Conservation (phyloP, 2,329 filamentous ascomycete species). For the Aspergillus fischeri region DNA sequence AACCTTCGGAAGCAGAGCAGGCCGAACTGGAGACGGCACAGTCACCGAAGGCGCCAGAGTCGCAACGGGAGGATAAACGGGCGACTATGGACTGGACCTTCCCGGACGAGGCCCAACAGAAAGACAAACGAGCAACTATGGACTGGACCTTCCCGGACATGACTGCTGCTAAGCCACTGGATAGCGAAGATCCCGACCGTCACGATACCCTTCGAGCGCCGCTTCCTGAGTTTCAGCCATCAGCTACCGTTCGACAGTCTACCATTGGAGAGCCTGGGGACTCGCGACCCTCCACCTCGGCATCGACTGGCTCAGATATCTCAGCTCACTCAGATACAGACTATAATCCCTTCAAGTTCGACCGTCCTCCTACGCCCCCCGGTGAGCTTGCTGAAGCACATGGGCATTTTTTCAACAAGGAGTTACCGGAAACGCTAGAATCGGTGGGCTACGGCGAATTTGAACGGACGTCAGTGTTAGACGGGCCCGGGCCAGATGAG, state of each 20-base stretch:
- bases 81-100: slow-evolving; percentile 12
- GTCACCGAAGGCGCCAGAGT: background rate
- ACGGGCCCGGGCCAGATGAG: slow-evolving; percentile 53
- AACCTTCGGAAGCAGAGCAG: slow-evolving; percentile 15
- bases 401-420: slow-evolving; percentile 39
- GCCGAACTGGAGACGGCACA: background rate
- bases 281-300: slow-evolving; percentile 38
- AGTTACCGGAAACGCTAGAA: slow-evolving; percentile 43
- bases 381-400: slow-evolving; percentile 11
- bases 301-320: slow-evolving; percentile 26
- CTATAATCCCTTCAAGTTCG: slow-evolving; percentile 42
- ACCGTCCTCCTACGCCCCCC: slow-evolving; percentile 29
- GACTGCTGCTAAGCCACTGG: slow-evolving; percentile 16
- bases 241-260: slow-evolving; percentile 9
- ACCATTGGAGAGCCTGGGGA: slow-evolving; percentile 24
- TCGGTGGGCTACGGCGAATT: slow-evolving; percentile 43
- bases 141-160: slow-evolving; percentile 54
- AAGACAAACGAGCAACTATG: slow-evolving; percentile 42
- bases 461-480: slow-evolving; percentile 52
- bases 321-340: slow-evolving; percentile 34
- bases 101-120: slow-evolving; percentile 3
- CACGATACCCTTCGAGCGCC: slow-evolving; percentile 32
- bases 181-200: slow-evolving; percentile 16
- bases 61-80: slow-evolving; percentile 8
- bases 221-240: slow-evolving; percentile 12